phyloP scores from a whole-genome alignment of 73 alveolate genomes.

The Blepharisma japonicum region DNA sequence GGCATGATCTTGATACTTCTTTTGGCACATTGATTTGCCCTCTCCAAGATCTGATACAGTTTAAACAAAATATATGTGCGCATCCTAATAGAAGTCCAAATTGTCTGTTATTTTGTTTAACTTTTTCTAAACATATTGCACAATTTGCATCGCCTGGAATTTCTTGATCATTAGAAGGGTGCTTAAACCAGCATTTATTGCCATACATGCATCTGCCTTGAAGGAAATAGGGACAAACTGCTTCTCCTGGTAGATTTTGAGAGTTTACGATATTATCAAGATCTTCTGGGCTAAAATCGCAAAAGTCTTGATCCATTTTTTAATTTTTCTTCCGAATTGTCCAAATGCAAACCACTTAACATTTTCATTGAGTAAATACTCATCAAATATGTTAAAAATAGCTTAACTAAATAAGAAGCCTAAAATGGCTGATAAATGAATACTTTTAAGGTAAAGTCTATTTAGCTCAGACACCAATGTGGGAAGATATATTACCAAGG shows the following conservation, averaged over 20 bases:
- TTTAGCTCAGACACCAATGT: conserved; percentile 2
- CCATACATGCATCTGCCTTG: conserved; percentile 65
- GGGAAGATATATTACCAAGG: neutral
- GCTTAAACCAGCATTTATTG: conserved; percentile 46
- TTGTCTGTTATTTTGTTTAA: conserved; percentile 41
- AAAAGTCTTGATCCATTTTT: too few relatives aligned
- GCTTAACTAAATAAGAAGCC: too few relatives aligned
- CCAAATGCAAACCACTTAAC: too few relatives aligned
- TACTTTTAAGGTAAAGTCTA: neutral
- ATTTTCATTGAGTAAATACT: too few relatives aligned
- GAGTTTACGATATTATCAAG: too few relatives aligned
- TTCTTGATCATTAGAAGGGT: conserved; percentile 37
- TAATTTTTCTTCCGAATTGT: too few relatives aligned
- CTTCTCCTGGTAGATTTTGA: neutral
- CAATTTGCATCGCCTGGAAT: conserved; percentile 54
- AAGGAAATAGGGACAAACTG: conserved; percentile 50
- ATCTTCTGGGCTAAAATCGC: too few relatives aligned
- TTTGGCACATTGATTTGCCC: conserved; percentile 48
- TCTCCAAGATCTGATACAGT: conserved; percentile 70
- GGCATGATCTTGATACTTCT: conserved; percentile 58
- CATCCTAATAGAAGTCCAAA: conserved; percentile 68
- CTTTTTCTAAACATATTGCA: conserved; percentile 57
- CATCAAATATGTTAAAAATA: too few relatives aligned
- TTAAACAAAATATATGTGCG: conserved; percentile 61
- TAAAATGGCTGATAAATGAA: neutral